Evolutionary conservation across 164 flowering plant species (phyloP).

Genomic region (Vitis labrusca): DNA sequence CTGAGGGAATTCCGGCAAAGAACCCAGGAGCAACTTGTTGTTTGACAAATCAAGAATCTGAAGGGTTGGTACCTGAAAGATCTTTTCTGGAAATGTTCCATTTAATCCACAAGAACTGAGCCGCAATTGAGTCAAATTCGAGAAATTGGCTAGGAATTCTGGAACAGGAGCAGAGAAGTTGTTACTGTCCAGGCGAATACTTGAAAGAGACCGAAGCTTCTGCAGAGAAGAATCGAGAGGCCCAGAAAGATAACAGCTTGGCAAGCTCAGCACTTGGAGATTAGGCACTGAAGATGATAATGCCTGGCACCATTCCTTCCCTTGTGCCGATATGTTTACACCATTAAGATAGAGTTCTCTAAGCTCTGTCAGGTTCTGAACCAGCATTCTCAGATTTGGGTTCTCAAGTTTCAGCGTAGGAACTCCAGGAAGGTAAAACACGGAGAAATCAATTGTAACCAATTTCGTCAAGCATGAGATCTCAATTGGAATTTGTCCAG

Average conservation of each 20-base stretch:
- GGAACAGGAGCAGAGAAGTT: constrained; percentile 9
- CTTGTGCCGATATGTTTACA: constrained; percentile 23
- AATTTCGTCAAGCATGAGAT: constrained; percentile 29
- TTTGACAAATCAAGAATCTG: constrained; percentile 22
- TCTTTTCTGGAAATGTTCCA: constrained; percentile 23
- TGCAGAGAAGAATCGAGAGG: constrained; percentile 27
- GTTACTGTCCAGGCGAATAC: constrained; percentile 9
- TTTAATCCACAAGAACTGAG: constrained; percentile 8
- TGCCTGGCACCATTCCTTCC: constrained; percentile 33
- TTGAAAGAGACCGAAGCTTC: constrained; percentile 21
- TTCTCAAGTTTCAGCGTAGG: constrained; percentile 22
- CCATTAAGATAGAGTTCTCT: constrained; percentile 32
- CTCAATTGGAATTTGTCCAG: constrained; percentile 43
- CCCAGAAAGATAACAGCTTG: constrained; percentile 31
- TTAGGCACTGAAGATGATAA: constrained; percentile 39
- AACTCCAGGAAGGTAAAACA: background rate
- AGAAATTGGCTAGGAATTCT: constrained; percentile 23
- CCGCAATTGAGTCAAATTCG: constrained; percentile 18
- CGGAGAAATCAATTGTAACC: constrained; percentile 37
- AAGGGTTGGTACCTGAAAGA: constrained; percentile 24
- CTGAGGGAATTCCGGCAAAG: constrained; percentile 17
- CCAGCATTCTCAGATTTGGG: constrained; percentile 25
- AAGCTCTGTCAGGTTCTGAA: constrained; percentile 29
- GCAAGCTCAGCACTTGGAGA: constrained; percentile 37
- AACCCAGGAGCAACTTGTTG: constrained; percentile 21